phyloP scores from a whole-genome alignment of 192 early-diverging fungal species.

The Chytriomyces sp. region DNA sequence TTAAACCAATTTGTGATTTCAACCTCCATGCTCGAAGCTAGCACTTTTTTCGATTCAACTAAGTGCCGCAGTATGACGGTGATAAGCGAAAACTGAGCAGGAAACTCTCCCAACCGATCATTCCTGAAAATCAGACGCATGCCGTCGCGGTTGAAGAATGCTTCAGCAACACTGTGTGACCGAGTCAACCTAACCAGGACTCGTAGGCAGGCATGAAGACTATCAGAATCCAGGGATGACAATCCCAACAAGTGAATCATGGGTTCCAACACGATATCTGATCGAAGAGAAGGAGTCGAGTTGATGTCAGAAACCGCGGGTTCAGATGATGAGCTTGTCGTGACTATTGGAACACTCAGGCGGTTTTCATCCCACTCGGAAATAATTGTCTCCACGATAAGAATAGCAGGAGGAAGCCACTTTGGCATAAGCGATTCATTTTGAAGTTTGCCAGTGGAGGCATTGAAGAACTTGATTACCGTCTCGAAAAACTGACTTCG shows the following conservation, averaged over 20 bases:
- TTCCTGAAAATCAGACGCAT: constrained; percentile 66
- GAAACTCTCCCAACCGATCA: constrained; percentile 65
- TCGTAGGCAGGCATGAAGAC: constrained; percentile 70
- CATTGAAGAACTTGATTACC: background rate
- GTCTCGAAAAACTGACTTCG: constrained; percentile 11
- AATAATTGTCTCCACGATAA: constrained; percentile 68
- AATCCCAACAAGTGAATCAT: constrained; percentile 33
- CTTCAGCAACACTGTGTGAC: constrained; percentile 56
- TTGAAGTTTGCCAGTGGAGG: background rate
- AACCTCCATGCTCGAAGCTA: constrained; percentile 70
- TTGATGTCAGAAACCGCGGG: background rate
- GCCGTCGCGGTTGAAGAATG: constrained; percentile 72
- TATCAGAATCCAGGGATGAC: constrained; percentile 47
- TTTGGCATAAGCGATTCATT: constrained; percentile 5
- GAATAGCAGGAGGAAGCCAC: constrained; percentile 27
- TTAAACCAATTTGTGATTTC: constrained; percentile 78
- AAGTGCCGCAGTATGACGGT: constrained; percentile 89
- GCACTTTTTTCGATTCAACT: constrained; percentile 69
- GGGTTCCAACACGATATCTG: constrained; percentile 30
- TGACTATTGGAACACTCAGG: background rate
- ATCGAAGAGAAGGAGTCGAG: background rate
- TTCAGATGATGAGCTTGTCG: background rate
- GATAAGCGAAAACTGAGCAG: constrained; percentile 76
- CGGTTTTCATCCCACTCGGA: constrained; percentile 64
- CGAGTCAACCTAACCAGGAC: constrained; percentile 84